Conservation (phyloP, 2,329 filamentous ascomycete genomes). For the Diaporthe sp. region DNA sequence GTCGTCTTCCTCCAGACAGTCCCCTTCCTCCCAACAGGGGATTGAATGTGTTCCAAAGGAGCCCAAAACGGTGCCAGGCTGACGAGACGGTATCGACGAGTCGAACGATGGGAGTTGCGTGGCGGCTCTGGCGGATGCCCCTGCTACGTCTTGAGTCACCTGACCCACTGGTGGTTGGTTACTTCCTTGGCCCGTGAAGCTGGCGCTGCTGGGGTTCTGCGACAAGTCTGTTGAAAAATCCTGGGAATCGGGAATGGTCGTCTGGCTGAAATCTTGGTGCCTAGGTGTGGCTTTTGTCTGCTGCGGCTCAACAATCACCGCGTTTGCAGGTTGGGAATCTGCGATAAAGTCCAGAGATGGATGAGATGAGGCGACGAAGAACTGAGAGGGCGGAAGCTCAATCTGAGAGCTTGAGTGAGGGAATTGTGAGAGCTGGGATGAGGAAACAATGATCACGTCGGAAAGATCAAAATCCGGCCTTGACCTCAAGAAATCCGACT, state of each 20-base stretch:
- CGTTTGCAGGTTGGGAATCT: constrained; percentile 34
- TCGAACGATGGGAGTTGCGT: constrained; percentile 29
- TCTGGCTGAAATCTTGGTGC: constrained; percentile 46
- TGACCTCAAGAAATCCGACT: constrained; percentile 38
- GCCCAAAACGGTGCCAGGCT: constrained; percentile 36
- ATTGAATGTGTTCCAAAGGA: constrained; percentile 32
- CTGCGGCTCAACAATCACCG: not conserved
- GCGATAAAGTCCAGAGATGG: constrained; percentile 40
- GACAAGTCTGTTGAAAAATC: constrained; percentile 44
- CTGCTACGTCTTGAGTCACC: not conserved
- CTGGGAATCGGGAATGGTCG: constrained; percentile 61
- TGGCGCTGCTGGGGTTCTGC: constrained; percentile 28
- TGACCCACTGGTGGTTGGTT: not conserved
- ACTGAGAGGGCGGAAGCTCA: constrained; percentile 39
- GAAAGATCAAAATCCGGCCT: constrained; percentile 43
- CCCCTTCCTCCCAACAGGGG: constrained; percentile 13
- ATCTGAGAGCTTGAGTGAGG: constrained; percentile 11
- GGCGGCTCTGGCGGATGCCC: not conserved
- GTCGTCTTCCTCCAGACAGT: not conserved
- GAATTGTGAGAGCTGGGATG: constrained; percentile 38
- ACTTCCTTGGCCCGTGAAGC: not conserved
- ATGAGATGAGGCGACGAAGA: constrained; percentile 38
- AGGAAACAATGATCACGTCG: constrained; percentile 41
- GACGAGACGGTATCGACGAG: constrained; percentile 37
- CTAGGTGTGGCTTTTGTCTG: constrained; percentile 32